phyloP scores from a whole-genome alignment of 176 grass and related monocot species.

The Areca catechu region DNA sequence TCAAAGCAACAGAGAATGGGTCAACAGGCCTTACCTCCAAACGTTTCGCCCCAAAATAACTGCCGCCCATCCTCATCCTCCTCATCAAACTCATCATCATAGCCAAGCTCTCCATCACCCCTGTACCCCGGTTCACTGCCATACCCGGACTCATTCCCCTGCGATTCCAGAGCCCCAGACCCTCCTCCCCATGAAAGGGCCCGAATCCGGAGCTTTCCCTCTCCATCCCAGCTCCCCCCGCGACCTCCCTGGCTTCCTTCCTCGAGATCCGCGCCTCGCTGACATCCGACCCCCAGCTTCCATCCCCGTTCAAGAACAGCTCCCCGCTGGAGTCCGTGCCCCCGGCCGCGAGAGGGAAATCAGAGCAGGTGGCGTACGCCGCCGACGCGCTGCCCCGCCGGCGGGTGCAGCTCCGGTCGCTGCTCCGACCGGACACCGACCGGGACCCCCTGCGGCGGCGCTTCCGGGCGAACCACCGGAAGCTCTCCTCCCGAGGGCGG shows the following conservation, averaged over 20 bases:
- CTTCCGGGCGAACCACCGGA: conserved; percentile 59
- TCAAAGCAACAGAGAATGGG: conserved; percentile 3
- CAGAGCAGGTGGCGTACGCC: conserved; percentile 59
- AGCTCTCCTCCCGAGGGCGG: conserved; percentile 35
- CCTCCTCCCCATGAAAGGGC: conserved; percentile 8
- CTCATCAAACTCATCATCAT: conserved; percentile 65
- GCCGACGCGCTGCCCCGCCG: conserved; percentile 15
- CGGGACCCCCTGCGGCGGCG: conserved; percentile 49
- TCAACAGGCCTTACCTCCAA: conserved; percentile 38
- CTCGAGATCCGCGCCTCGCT: conserved; percentile 47
- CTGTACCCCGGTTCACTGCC: conserved; percentile 73
- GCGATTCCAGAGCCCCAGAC: conserved; percentile 16
- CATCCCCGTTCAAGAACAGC: conserved; percentile 30
- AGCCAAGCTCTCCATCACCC: conserved; percentile 72
- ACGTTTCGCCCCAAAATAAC: conserved; percentile 55
- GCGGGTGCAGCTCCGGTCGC: conserved; percentile 49
- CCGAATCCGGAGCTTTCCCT: conserved; percentile 46
- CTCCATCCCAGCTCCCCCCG: conserved; percentile 5
- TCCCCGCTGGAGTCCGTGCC: conserved; percentile 78
- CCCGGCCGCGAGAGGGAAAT: conserved; percentile 51
- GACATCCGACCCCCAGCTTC: conserved; percentile 58
- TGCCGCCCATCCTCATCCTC: conserved; percentile 63
- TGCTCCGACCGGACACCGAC: conserved; percentile 70
- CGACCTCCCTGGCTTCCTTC: conserved; percentile 2
- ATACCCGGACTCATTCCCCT: conserved; percentile 60